Evolutionary conservation across 495 filamentous ascomycete species (phyloP).

Genomic region (Bacidia rubella): DNA sequence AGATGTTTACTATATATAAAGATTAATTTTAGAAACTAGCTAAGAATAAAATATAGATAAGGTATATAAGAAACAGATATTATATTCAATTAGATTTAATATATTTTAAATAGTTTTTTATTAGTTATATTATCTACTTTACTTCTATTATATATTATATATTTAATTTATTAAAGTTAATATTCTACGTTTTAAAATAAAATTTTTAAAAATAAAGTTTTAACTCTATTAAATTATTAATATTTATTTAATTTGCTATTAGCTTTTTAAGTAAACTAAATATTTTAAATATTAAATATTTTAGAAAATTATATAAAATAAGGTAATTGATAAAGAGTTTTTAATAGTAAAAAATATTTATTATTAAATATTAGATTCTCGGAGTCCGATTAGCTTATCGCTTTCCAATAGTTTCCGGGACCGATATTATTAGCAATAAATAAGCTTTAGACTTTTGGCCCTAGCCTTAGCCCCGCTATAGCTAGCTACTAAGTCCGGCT

Average conservation of each 20-base stretch:
- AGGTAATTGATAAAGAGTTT: not conserved
- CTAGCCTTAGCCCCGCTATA: not conserved
- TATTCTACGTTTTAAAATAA: not conserved
- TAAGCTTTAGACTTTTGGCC: not conserved
- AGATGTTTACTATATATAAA: not conserved
- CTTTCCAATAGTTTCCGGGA: not conserved
- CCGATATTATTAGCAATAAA: not conserved
- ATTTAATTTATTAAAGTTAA: not conserved
- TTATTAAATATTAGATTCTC: not conserved
- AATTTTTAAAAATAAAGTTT: not conserved
- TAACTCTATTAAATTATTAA: not conserved
- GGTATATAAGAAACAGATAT: not conserved
- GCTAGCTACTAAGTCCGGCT: no score
- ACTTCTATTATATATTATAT: not conserved
- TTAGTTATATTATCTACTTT: not conserved
- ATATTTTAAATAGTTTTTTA: not conserved
- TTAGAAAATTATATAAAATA: not conserved
- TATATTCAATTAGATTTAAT: not conserved
- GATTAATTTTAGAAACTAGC: not conserved
- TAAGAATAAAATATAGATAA: not conserved
- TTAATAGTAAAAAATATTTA: not conserved
- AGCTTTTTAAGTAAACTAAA: not conserved
- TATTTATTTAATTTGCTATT: not conserved
- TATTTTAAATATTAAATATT: not conserved
- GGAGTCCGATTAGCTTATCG: not conserved